Percentiles rank a stretch among this genome's conserved stretches.
Evolutionary conservation across 257 asterid genomes (phyloP).

Genomic region (Solanum pimpinellifolium): DNA sequence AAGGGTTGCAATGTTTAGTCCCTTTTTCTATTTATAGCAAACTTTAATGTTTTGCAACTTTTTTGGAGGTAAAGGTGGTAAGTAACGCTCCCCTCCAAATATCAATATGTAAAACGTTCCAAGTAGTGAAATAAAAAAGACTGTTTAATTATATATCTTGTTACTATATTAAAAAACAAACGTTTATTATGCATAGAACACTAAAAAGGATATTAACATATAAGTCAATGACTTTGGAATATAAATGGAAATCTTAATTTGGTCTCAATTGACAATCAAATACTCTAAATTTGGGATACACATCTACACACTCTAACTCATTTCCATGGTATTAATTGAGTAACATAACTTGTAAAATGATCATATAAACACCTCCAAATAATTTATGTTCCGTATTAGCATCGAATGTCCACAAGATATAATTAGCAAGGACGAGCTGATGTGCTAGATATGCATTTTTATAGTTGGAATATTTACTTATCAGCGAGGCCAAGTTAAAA

Average conservation of each 20-base stretch:
- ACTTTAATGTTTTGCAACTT: background rate
- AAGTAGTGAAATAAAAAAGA: background rate
- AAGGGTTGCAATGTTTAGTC: background rate
- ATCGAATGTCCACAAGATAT: background rate
- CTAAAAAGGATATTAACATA: background rate
- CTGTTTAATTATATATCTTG: background rate
- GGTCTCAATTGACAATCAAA: background rate
- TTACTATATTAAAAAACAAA: background rate
- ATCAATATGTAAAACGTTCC: background rate
- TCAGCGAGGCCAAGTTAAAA: background rate
- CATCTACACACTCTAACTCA: background rate
- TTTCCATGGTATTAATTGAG: background rate
- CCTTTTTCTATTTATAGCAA: background rate
- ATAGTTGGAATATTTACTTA: background rate
- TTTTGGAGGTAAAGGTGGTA: background rate
- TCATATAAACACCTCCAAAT: background rate
- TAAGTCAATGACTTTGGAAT: background rate
- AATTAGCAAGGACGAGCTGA: background rate
- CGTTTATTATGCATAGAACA: background rate
- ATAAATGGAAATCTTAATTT: background rate
- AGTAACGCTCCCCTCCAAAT: background rate
- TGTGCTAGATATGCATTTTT: background rate
- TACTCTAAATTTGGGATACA: background rate
- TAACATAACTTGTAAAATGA: background rate
- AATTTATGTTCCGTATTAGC: background rate